Percentiles rank a stretch among this genome's conserved stretches.
These are phyloP conservation scores for Penicillium dipodomyicola DNA, from an alignment of 495 filamentous ascomycete species.

Conservation along the genomic window DNA sequence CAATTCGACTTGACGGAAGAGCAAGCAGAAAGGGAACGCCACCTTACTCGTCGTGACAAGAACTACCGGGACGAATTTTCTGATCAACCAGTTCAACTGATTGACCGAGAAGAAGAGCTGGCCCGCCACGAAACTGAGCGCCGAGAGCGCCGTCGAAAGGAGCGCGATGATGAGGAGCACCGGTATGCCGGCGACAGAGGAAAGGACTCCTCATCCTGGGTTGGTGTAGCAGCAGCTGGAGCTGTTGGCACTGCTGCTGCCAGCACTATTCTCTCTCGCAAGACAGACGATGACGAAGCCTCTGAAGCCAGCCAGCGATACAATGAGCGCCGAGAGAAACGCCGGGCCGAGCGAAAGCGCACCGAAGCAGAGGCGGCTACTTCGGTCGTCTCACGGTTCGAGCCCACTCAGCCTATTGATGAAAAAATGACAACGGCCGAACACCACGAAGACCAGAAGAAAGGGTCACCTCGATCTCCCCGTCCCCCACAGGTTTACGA, in stretches of 20 bases:
- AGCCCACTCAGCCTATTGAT: conserved; percentile 12
- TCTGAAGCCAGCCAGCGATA: conserved; percentile 32
- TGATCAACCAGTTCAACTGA: conserved; percentile 24
- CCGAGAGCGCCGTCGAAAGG: conserved; percentile 20
- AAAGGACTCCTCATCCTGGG: conserved; percentile 37
- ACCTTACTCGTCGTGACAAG: conserved; percentile 34
- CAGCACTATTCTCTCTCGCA: conserved; percentile 37
- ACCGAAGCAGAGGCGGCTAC: conserved; percentile 21
- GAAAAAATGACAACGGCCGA: conserved; percentile 14
- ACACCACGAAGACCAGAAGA: conserved; percentile 19
- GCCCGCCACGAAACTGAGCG: conserved; percentile 17
- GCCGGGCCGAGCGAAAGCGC: conserved; percentile 39
- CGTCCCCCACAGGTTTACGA: conserved; percentile 37
- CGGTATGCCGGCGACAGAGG: conserved; percentile 17
- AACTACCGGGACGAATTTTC: conserved; percentile 19
- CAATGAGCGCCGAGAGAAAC: conserved; percentile 38
- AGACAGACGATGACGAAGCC: conserved; percentile 39
- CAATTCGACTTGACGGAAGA: conserved; percentile 50
- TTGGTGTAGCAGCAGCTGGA: conserved; percentile 47
- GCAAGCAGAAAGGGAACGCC: conserved; percentile 45
- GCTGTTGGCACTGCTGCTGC: conserved; percentile 47
- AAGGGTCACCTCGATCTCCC: conserved; percentile 23
- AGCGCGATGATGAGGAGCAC: conserved; percentile 25
- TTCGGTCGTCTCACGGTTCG: conserved; percentile 23
- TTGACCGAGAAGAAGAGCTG: conserved; percentile 26